Percentiles rank a stretch among this genome's conserved stretches.
Evolutionary conservation across 441 rosid species (phyloP).

Genomic region (Hura crepitans): DNA sequence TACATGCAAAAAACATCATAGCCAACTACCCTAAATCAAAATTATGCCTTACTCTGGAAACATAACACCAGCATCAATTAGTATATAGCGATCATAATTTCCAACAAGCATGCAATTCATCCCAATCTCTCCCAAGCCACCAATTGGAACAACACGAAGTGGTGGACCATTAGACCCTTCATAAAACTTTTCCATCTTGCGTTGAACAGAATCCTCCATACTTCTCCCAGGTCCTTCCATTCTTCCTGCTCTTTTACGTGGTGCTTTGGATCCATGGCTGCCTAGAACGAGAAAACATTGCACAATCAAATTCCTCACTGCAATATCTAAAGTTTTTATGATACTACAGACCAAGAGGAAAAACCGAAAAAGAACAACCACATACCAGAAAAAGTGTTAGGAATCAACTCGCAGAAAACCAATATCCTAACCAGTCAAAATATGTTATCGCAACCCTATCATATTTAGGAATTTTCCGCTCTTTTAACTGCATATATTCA

Average conservation of each 20-base stretch:
- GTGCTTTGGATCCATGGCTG: slow-evolving; percentile 39
- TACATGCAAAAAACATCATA: slow-evolving; percentile 9
- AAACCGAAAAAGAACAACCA: not conserved
- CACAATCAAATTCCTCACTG: not conserved
- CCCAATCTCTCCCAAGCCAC: slow-evolving; percentile 97
- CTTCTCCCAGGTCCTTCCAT: slow-evolving; percentile 81
- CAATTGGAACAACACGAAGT: slow-evolving; percentile 88
- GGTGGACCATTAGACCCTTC: slow-evolving; percentile 93
- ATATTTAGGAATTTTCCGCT: not conserved
- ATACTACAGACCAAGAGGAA: not conserved
- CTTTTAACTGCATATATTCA: not conserved
- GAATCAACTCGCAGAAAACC: not conserved
- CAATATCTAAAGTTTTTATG: not conserved
- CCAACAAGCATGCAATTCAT: slow-evolving; percentile 99
- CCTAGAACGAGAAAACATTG: slow-evolving; percentile 30
- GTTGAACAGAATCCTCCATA: slow-evolving; percentile 91
- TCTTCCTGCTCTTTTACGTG: slow-evolving; percentile 49
- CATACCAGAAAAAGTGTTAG: not conserved
- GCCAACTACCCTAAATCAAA: slow-evolving; percentile 2
- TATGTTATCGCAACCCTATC: not conserved
- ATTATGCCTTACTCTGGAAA: slow-evolving; percentile 79
- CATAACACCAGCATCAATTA: slow-evolving; percentile 93
- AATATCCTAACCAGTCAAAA: too few relatives aligned
- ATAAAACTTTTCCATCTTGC: slow-evolving; percentile 93
- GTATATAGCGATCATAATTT: slow-evolving; percentile 79